phyloP scores from a whole-genome alignment of 352 stramenopile species.

The Globisporangium apiculatum region DNA sequence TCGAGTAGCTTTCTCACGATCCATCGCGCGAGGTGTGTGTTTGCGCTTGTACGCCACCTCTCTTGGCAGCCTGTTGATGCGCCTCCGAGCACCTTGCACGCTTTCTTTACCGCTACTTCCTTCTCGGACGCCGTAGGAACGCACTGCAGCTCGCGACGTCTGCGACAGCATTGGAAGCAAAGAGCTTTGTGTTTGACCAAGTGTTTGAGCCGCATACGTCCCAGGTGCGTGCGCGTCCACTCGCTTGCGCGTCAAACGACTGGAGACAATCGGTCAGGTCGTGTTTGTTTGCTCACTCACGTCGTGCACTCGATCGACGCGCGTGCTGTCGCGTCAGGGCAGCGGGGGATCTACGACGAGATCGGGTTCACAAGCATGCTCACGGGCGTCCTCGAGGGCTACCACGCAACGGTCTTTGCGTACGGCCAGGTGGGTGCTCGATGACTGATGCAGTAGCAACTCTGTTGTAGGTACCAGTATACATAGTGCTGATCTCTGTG shows the following conservation, averaged over 20 bases:
- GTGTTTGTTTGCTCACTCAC: neutral
- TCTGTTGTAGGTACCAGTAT: neutral
- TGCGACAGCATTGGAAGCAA: constrained; percentile 9
- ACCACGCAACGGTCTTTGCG: constrained; percentile 47
- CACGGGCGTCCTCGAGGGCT: constrained; percentile 25
- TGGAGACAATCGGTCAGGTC: neutral
- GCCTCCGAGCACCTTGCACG: too few species aligned
- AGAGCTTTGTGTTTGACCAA: constrained; percentile 46
- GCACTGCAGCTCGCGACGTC: constrained; percentile 20
- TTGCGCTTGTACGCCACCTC: too few species aligned
- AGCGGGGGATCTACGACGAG: constrained; percentile 32
- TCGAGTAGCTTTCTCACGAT: constrained; percentile 24
- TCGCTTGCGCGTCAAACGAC: too few species aligned
- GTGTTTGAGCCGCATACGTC: constrained; percentile 30
- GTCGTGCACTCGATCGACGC: too few species aligned
- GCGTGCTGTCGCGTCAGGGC: neutral
- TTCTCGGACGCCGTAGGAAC: constrained; percentile 10
- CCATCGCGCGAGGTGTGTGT: constrained; percentile 15
- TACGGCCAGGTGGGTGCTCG: constrained; percentile 32
- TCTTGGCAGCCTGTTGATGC: too few species aligned
- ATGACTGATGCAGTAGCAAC: neutral
- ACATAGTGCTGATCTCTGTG: neutral
- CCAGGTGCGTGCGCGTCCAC: constrained; percentile 16
- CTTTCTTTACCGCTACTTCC: neutral
- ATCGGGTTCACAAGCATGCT: constrained; percentile 30